A percentile compares a stretch with the other conserved stretches of the same genome.
phyloP scores from a whole-genome alignment of 2,329 filamentous ascomycete species.

The Fusarium denticulatum region DNA sequence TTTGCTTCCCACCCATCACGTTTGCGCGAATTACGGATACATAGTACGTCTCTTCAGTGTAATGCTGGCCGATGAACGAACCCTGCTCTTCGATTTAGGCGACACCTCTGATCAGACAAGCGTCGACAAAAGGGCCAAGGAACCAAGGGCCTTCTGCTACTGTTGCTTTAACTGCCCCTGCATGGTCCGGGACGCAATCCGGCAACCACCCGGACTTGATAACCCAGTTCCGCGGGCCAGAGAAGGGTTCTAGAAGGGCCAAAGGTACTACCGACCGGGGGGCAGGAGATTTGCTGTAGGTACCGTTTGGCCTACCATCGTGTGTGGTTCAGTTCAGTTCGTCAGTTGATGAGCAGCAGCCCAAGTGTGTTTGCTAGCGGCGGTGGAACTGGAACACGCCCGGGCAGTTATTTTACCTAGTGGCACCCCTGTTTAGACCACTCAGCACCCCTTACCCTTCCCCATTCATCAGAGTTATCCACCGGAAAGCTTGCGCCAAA shows the following conservation, averaged over 20 bases:
- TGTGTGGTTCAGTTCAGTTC: background rate
- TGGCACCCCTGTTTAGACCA: slow-evolving; percentile 36
- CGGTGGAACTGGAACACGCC: slow-evolving; percentile 21
- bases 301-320: background rate
- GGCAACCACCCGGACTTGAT: slow-evolving; percentile 33
- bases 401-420: slow-evolving; percentile 23
- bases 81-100: slow-evolving; percentile 15
- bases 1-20: background rate
- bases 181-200: slow-evolving; percentile 36
- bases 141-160: slow-evolving; percentile 8
- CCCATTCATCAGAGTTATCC: slow-evolving; percentile 14
- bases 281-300: slow-evolving; percentile 18
- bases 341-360: background rate
- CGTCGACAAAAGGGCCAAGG: slow-evolving; percentile 20
- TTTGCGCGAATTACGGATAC: slow-evolving; percentile 21
- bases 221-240: slow-evolving; percentile 43
- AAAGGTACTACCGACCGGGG: slow-evolving; percentile 32
- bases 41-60: slow-evolving; percentile 7
- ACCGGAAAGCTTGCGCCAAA: slow-evolving; percentile 41
- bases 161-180: slow-evolving; percentile 26
- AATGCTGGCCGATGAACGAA: slow-evolving; percentile 3
- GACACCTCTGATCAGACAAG: slow-evolving; percentile 10
- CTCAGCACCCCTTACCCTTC: slow-evolving; percentile 27
- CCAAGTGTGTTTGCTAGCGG: slow-evolving; percentile 3
- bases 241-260: slow-evolving; percentile 47